Evolutionary conservation across 2,329 filamentous ascomycete species (phyloP).

Genomic region (Ophiostoma sp.): DNA sequence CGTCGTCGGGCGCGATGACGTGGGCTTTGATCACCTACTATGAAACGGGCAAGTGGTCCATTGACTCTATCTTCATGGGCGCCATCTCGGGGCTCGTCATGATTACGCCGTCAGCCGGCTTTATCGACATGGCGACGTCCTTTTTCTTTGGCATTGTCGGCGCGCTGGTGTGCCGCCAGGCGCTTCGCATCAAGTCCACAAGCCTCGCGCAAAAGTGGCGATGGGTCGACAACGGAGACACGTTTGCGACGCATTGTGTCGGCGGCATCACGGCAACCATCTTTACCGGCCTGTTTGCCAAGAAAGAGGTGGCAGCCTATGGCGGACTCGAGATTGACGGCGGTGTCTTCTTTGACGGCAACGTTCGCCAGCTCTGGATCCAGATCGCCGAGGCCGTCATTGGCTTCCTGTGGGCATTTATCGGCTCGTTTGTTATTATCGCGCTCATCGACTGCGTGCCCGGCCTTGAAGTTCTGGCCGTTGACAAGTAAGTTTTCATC

Average conservation of each 20-base stretch:
- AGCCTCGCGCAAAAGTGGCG: slow-evolving; percentile 16
- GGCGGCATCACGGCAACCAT: slow-evolving; percentile 21
- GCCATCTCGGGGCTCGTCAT: slow-evolving; percentile 64
- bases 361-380: slow-evolving; percentile 37
- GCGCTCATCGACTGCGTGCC: slow-evolving; percentile 22
- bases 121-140: slow-evolving; percentile 43
- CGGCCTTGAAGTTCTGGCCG: slow-evolving; percentile 21
- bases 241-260: slow-evolving; percentile 23
- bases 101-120: slow-evolving; percentile 64
- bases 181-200: slow-evolving; percentile 20
- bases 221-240: slow-evolving; percentile 24
- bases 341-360: slow-evolving; percentile 50
- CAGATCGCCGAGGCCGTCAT: slow-evolving; percentile 18
- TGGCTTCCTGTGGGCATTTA: slow-evolving; percentile 20
- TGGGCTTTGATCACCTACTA: slow-evolving; percentile 95
- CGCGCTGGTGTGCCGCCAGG: slow-evolving; percentile 18
- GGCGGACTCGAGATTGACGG: slow-evolving; percentile 42
- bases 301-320: slow-evolving; percentile 20
- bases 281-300: slow-evolving; percentile 22
- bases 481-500: slow-evolving; percentile 16
- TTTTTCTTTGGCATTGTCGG: slow-evolving; percentile 18
- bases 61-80: slow-evolving; percentile 66
- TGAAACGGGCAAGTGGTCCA: slow-evolving; percentile 84
- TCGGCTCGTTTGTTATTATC: slow-evolving; percentile 13
- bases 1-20: slow-evolving; percentile 81